Percentiles rank a stretch among this genome's conserved stretches.
Evolutionary conservation across 805 yeast genomes (phyloP).

Genomic region (Cyberlindnera samutprakarnensis): DNA sequence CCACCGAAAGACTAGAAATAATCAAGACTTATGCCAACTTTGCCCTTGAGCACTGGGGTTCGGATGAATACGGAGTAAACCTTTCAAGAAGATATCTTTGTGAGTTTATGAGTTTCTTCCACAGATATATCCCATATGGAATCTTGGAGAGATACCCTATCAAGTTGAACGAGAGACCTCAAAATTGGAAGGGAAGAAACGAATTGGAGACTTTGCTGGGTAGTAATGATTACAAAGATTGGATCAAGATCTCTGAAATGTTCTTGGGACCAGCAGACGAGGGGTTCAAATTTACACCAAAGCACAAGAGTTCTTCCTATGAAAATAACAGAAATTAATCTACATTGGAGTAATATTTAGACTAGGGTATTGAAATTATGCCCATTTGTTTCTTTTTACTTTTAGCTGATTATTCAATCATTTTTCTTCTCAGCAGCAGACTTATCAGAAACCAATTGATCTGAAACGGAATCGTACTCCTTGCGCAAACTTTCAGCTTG

Average conservation of each 20-base stretch:
- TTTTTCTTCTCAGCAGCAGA: conserved; percentile 9
- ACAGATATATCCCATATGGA: conserved; percentile 92
- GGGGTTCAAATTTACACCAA: conserved; percentile 75
- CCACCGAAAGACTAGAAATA: conserved; percentile 81
- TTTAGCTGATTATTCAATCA: conserved; percentile 3
- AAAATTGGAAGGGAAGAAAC: conserved; percentile 85
- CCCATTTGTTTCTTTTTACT: no score
- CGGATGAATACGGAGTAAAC: conserved; percentile 90
- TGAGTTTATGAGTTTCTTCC: conserved; percentile 90
- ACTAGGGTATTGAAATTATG: background rate
- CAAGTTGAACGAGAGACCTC: conserved; percentile 87
- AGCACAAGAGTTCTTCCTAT: conserved; percentile 89
- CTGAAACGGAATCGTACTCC: conserved; percentile 46
- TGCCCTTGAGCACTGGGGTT: conserved; percentile 96
- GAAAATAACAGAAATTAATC: conserved; percentile 18
- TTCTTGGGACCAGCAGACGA: conserved; percentile 83
- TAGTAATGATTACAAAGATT: conserved; percentile 77
- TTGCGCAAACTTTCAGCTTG: conserved; percentile 60
- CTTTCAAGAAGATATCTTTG: conserved; percentile 85
- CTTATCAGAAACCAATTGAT: conserved; percentile 8
- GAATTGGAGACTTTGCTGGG: conserved; percentile 89
- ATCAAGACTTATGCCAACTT: conserved; percentile 60
- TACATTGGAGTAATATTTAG: background rate
- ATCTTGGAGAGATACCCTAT: conserved; percentile 85
- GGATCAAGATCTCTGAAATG: conserved; percentile 91